Base-by-base conservation (phyloP, 257 asterid species). In the Rubia yunnanensis region DNA sequence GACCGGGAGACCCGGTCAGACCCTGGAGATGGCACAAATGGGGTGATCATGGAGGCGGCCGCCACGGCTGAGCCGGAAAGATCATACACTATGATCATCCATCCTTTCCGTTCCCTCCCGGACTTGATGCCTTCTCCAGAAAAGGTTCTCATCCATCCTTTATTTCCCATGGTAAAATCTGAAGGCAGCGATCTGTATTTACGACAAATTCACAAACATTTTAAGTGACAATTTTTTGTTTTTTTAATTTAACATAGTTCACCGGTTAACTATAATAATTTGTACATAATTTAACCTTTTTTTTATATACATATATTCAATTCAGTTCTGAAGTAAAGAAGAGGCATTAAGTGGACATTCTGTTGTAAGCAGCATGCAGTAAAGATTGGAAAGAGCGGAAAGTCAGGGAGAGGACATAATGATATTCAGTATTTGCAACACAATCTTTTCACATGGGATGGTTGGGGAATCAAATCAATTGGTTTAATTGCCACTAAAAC, bases 21-120 rank as follows among this genome's bases (percentile, higher is more conserved):
- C 1, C 95, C 91, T 0, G 89, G 89, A 20, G 98, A 91, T 0
- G 95, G 89, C 41, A 88, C 96, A 50, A 91, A 91, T 0, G 98
- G 98, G 0, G 98, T 91, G 80, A 83, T 82, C 98, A 91, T 88
- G 14, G 96, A 88, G 23, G 98, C 98, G 1, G 98, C 95, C 5
- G 98, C 98, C 20, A 88, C 95, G 0, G 98, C 84, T 0, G 96
- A 88, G 68, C 98, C 98, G 0, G 96, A 91, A 23, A 91, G 86
- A 32, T 91, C 98, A 55, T 91, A 81, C 10, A 91, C 78, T 11
- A 78, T 74, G 31, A 91, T 70, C 96, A 86, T 86, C 98, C 98
- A 91, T 0, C 96, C 96, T 35, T 91, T 88, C 3, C 98, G 76
- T 32, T 88, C 95, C n/a, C 83, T 70, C 5, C 88, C 92, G 0